Evolutionary conservation across 202 grass and related monocot species (phyloP), one percentile per base, ranked within the genome.

Genomic region (Zoysia matrella): DNA sequence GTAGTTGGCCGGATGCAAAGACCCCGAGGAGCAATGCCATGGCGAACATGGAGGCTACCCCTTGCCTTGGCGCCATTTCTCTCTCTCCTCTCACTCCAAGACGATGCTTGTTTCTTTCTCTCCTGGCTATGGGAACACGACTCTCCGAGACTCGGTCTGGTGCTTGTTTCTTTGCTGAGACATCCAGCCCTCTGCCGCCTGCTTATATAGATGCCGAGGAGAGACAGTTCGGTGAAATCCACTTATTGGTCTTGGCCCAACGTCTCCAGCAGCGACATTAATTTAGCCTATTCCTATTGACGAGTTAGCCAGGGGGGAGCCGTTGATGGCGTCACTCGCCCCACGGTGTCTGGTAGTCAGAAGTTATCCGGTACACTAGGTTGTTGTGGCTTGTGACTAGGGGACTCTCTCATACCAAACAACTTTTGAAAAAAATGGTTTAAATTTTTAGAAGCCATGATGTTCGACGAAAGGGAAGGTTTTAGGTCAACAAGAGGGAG

Each of bases 311-410:
- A 76, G 64, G 65, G 56, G 60, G 30, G 30, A 36, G 75, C 77
- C 70, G 70, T 79, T 86, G 63, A 74, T 79, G 76, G 49, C 79
- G 83, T 86, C 83, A 86, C 30, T 30, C 48, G 69, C 49, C 83
- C 81, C 74, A 49, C 43, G 12, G 73, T 82, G 83, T 74, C 62
- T 46, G 79, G 88, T 89, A 80, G 83, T 49, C 43, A 86, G 79
- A 83, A 52, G 88, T 86, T 90, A 83, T 86, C 88, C 83, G 79
- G 83, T 86, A 75, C 83, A 81, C 65, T 78, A 70, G 79, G 83
- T 86, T 69, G 75, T 85, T 86, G 88, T 79, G 72, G 52, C 53
- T 76, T 79, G 71, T 45, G 62, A 41, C 61, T 67, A 60, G 62
- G 36, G 69, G 44, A 7, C 54, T 36, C 22, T 22, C 30, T 36